A percentile compares a stretch with the other conserved stretches of the same genome.
Conservation (phyloP, 2,329 filamentous ascomycete genomes). For the Sporothrix brasiliensis region DNA sequence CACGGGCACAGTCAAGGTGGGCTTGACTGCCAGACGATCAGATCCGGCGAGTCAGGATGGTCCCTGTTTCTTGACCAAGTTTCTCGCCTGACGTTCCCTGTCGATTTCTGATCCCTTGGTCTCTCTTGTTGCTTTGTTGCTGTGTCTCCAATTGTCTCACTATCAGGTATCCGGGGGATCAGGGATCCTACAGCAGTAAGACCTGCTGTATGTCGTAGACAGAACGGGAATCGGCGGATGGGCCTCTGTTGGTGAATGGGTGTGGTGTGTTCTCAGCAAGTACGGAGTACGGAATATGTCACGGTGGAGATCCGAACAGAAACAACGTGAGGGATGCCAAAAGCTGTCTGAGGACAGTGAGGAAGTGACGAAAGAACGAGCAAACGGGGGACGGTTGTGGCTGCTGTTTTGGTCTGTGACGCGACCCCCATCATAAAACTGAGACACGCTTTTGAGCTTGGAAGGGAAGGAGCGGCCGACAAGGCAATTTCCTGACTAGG, state of each 20-base stretch:
- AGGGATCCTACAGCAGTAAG: conserved; percentile 26
- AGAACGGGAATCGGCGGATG: neutral
- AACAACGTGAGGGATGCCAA: conserved; percentile 14
- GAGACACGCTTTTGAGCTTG: conserved; percentile 21
- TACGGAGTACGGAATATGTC: neutral
- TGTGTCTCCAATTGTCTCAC: conserved; percentile 28
- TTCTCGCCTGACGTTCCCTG: conserved; percentile 16
- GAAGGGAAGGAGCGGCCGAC: conserved; percentile 24
- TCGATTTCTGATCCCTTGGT: conserved; percentile 1
- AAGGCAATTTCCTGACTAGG: conserved; percentile 25
- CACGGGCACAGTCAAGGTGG: conserved; percentile 11
- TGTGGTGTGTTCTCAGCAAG: neutral
- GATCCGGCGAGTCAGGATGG: conserved; percentile 20
- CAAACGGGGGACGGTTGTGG: neutral
- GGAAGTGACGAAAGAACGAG: neutral
- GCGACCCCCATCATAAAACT: conserved; percentile 23
- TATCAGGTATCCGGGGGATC: neutral
- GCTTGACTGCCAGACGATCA: neutral
- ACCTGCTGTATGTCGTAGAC: conserved; percentile 11
- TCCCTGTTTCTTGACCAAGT: neutral
- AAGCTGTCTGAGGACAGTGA: neutral
- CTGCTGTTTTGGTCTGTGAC: conserved; percentile 27
- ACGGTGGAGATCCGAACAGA: conserved; percentile 8
- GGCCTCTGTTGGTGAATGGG: conserved; percentile 10
- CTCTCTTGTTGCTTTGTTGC: neutral